A percentile compares a stretch with the other conserved stretches of the same genome.
These are phyloP conservation scores for Cercospora berteroae DNA, from an alignment of 2,329 filamentous ascomycete genomes.

Conservation along the genomic window DNA sequence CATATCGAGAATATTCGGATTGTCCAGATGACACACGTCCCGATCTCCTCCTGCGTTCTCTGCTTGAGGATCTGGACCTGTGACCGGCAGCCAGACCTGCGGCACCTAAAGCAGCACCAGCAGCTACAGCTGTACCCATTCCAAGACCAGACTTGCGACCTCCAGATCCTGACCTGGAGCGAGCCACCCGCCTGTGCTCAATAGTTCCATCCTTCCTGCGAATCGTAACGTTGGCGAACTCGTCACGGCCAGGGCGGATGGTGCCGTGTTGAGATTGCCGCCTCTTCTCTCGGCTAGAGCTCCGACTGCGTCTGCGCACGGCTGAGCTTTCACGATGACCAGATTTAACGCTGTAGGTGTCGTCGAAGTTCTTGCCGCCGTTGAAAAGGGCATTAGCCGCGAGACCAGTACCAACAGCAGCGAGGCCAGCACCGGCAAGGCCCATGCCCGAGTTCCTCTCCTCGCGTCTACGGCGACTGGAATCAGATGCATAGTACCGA, in stretches of 20 bases:
- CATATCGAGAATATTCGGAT: conserved; percentile 19
- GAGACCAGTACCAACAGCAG: conserved; percentile 50
- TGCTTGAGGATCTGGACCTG: conserved; percentile 27
- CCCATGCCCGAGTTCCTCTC: conserved; percentile 41
- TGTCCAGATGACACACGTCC: conserved; percentile 7
- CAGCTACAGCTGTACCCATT: conserved; percentile 24
- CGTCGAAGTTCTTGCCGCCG: conserved; percentile 55
- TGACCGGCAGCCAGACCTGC: conserved; percentile 25
- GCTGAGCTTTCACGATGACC: conserved; percentile 46
- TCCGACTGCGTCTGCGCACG: conserved; percentile 33
- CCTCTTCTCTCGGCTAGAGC: conserved; percentile 35
- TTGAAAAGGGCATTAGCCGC: conserved; percentile 51
- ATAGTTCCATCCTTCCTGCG: conserved; percentile 35
- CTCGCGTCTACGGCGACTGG: conserved; percentile 45
- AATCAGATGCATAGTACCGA: conserved; percentile 56
- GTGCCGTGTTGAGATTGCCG: conserved; percentile 33
- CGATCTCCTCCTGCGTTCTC: conserved; percentile 19
- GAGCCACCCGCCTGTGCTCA: conserved; percentile 27
- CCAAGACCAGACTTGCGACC: conserved; percentile 32
- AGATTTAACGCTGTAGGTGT: conserved; percentile 59
- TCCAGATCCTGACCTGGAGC: conserved; percentile 35
- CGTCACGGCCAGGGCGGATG: conserved; percentile 20
- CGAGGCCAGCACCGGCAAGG: conserved; percentile 54
- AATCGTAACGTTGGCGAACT: conserved; percentile 28
- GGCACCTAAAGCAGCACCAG: conserved; percentile 31